These are phyloP conservation scores for Candida albicans DNA, from an alignment of 1,139 yeast species.

Conservation along the genomic window DNA sequence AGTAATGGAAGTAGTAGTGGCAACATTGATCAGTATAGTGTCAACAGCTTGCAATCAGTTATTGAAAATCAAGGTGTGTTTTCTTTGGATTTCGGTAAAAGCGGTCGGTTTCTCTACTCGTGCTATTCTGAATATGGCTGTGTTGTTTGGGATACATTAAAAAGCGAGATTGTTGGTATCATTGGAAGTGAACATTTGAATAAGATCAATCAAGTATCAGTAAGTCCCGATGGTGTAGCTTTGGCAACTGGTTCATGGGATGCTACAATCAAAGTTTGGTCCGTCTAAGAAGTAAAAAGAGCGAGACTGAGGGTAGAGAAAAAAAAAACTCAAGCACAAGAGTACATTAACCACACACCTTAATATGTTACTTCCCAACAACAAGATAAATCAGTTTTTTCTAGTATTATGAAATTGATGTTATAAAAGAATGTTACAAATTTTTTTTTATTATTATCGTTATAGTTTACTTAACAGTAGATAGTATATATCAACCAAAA, in stretches of 20 bases:
- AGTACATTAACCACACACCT: background rate
- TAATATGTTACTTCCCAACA: too few species aligned
- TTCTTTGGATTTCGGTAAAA: constrained; percentile 69
- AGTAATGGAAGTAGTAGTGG: constrained; percentile 4
- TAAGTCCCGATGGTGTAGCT: constrained; percentile 75
- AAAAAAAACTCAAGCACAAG: background rate
- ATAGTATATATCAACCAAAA: background rate
- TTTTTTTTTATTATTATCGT: constrained; percentile 1
- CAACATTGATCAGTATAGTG: constrained; percentile 5
- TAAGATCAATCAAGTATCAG: constrained; percentile 61
- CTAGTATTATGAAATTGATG: background rate
- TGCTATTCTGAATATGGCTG: constrained; percentile 79
- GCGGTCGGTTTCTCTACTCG: constrained; percentile 74
- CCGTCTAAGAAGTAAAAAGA: constrained; percentile 10
- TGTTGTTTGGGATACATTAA: constrained; percentile 76
- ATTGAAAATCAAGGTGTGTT: constrained; percentile 64
- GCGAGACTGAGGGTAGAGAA: too few species aligned
- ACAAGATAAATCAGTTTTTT: too few species aligned
- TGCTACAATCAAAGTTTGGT: constrained; percentile 65
- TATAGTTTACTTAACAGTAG: background rate
- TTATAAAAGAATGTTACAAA: constrained; percentile 2
- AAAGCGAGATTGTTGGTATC: constrained; percentile 63
- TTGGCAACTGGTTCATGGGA: constrained; percentile 76
- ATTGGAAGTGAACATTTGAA: constrained; percentile 50
- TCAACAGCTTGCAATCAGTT: constrained; percentile 21